Evolutionary conservation across 2,329 filamentous ascomycete genomes (phyloP).

Genomic region (Colletotrichum destructivum): DNA sequence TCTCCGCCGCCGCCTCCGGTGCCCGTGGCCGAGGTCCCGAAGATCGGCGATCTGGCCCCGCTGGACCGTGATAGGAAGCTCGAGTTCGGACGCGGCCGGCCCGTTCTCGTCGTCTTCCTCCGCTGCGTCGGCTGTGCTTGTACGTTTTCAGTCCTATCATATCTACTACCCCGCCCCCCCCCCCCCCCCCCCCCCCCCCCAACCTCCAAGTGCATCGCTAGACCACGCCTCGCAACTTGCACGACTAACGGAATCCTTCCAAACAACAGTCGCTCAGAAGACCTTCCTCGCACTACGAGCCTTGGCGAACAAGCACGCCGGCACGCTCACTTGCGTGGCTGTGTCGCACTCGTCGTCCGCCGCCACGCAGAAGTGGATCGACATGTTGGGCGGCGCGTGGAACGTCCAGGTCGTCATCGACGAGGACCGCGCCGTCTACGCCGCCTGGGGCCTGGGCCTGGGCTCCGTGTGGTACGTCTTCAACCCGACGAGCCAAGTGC

Average conservation of each 20-base stretch:
- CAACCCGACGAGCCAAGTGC: slow-evolving; percentile 67
- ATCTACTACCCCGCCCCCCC: background rate
- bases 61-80: slow-evolving; percentile 62
- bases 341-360: slow-evolving; percentile 71
- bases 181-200: no score
- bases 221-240: background rate
- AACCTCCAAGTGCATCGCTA: background rate
- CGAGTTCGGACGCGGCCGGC: slow-evolving; percentile 59
- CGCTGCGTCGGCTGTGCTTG: slow-evolving; percentile 71
- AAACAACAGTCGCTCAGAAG: slow-evolving; percentile 65
- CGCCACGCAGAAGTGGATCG: slow-evolving; percentile 71
- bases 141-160: slow-evolving; percentile 51
- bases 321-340: slow-evolving; percentile 68
- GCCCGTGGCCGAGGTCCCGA: slow-evolving; percentile 61
- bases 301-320: slow-evolving; percentile 66
- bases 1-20: slow-evolving; percentile 66
- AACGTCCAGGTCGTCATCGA: slow-evolving; percentile 70
- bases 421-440: slow-evolving; percentile 70
- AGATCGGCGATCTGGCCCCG: slow-evolving; percentile 64
- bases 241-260: background rate
- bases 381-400: slow-evolving; percentile 71
- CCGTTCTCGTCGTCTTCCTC: slow-evolving; percentile 65
- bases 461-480: slow-evolving; percentile 67
- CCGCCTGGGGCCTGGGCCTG: slow-evolving; percentile 71
- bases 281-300: slow-evolving; percentile 70